Conservation (phyloP, 2,329 filamentous ascomycete species). For the Claviceps cyperi region DNA sequence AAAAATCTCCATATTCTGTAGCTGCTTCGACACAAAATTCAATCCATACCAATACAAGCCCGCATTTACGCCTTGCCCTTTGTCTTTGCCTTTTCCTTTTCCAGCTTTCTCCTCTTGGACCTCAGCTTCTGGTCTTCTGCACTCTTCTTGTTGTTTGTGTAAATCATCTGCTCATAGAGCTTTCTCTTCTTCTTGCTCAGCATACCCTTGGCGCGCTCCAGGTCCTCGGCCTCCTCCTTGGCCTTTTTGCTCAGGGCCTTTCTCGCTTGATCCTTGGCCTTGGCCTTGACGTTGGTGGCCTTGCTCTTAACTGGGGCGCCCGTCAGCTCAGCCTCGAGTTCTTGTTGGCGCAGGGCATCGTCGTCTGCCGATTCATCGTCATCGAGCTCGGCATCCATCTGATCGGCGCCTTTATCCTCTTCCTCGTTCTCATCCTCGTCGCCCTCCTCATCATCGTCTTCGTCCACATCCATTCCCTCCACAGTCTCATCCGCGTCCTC, state of each 20-base stretch:
- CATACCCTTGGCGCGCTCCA: constrained; percentile 95
- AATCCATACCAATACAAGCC: neutral
- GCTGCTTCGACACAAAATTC: neutral
- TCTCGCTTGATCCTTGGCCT: constrained; percentile 54
- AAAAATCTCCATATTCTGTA: constrained; percentile 1
- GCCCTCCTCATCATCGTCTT: constrained; percentile 23
- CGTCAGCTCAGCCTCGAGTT: constrained; percentile 82
- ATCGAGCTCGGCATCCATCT: constrained; percentile 29
- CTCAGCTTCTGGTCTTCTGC: constrained; percentile 77
- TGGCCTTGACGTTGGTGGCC: constrained; percentile 33
- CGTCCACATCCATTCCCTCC: constrained; percentile 46
- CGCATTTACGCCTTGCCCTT: constrained; percentile 24
- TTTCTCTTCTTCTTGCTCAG: constrained; percentile 96
- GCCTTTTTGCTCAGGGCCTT: constrained; percentile 58
- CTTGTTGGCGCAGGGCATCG: constrained; percentile 63
- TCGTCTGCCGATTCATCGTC: constrained; percentile 34
- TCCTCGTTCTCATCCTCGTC: constrained; percentile 36
- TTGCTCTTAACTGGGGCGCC: constrained; percentile 47
- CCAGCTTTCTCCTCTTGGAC: constrained; percentile 79
- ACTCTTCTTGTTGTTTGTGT: constrained; percentile 87
- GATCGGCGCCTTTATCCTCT: constrained; percentile 32
- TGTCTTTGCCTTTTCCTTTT: constrained; percentile 43
- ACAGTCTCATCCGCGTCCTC: constrained; percentile 51
- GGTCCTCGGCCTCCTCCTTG: constrained; percentile 67
- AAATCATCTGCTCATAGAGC: constrained; percentile 93